Evolutionary conservation across 495 filamentous ascomycete species (phyloP).

Genomic region (Daldinia childiae): DNA sequence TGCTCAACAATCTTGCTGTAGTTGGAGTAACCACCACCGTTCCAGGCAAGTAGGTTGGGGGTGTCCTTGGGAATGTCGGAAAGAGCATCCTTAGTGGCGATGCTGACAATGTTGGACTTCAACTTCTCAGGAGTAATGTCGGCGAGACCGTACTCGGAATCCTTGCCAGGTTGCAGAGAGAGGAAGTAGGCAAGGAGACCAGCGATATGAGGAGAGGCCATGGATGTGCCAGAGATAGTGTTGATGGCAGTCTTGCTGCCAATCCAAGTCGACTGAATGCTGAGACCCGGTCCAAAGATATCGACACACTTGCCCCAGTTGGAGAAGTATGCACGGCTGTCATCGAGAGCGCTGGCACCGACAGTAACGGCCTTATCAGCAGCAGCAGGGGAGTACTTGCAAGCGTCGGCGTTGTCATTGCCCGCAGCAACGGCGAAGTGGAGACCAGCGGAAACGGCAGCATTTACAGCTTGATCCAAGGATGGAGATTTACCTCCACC

Average conservation of each 20-base stretch:
- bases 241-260: slow-evolving; percentile 93
- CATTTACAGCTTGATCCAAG: slow-evolving; percentile 92
- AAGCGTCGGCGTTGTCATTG: slow-evolving; percentile 98
- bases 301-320: slow-evolving; percentile 99
- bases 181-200: slow-evolving; percentile 98
- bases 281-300: slow-evolving; percentile 97
- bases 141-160: slow-evolving; percentile 89
- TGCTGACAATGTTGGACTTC: slow-evolving; percentile 84
- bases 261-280: slow-evolving; percentile 98
- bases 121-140: slow-evolving; percentile 92
- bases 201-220: slow-evolving; percentile 97
- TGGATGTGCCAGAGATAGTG: slow-evolving; percentile 99
- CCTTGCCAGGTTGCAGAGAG: slow-evolving; percentile 87
- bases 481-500: slow-evolving; percentile 94
- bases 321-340: slow-evolving; percentile 99
- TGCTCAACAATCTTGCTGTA: slow-evolving; percentile 82
- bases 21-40: slow-evolving; percentile 94
- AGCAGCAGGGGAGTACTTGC: slow-evolving; percentile 98
- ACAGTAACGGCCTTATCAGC: slow-evolving; percentile 95
- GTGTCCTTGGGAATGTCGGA: slow-evolving; percentile 87
- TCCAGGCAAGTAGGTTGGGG: slow-evolving; percentile 92
- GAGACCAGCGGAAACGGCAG: slow-evolving; percentile 86
- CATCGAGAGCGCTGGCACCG: slow-evolving; percentile 89
- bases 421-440: slow-evolving; percentile 98
- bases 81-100: slow-evolving; percentile 83